These are phyloP conservation scores for Hyaloscypha variabilis DNA, from an alignment of 495 filamentous ascomycete genomes.

Conservation along the genomic window DNA sequence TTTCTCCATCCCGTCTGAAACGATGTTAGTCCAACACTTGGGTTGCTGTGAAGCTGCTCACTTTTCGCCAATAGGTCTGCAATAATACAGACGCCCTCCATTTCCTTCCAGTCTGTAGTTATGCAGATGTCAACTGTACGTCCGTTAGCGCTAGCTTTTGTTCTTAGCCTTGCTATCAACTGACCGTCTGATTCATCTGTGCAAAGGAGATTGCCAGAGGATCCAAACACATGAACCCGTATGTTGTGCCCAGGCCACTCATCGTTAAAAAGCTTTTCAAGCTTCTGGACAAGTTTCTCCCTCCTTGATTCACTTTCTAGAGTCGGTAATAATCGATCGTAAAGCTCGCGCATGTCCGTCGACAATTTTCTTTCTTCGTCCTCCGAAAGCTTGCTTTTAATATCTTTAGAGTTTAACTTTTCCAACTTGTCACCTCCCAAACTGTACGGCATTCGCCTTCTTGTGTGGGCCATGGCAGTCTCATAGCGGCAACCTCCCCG, in stretches of 20 bases:
- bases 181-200: constrained; percentile 96
- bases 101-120: constrained; percentile 80
- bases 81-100: constrained; percentile 86
- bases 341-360: constrained; percentile 80
- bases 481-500: constrained; percentile 79
- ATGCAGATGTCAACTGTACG: constrained; percentile 92
- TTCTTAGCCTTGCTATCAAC: constrained; percentile 33
- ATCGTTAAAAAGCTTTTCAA: constrained; percentile 82
- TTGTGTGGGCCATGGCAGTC: constrained; percentile 69
- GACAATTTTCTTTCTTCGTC: constrained; percentile 79
- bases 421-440: constrained; percentile 76
- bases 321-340: constrained; percentile 82
- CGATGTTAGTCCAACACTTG: constrained; percentile 5
- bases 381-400: constrained; percentile 63
- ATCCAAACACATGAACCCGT: constrained; percentile 91
- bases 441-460: constrained; percentile 87
- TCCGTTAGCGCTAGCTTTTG: constrained; percentile 35
- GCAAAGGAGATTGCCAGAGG: constrained; percentile 92
- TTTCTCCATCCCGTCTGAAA: constrained; percentile 88
- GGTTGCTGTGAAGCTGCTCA: constrained; percentile 48
- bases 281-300: constrained; percentile 75
- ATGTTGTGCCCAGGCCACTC: constrained; percentile 93
- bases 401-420: constrained; percentile 66
- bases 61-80: constrained; percentile 82
- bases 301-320: constrained; percentile 76